Evolutionary conservation across 2,329 filamentous ascomycete species (phyloP).

Genomic region (Talaromyces sp.): DNA sequence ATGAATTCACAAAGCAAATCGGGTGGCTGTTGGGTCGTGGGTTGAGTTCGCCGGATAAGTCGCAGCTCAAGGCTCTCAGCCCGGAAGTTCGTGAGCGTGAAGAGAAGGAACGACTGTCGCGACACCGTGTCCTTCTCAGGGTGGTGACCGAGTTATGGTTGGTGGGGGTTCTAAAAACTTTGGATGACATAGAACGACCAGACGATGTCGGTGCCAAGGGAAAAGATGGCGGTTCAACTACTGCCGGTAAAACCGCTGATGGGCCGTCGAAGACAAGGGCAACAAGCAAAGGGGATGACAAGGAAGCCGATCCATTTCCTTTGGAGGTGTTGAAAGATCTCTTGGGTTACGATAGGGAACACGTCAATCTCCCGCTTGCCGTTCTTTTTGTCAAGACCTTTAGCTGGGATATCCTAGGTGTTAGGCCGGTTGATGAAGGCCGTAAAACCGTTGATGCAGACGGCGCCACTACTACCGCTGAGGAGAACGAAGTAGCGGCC

Average conservation of each 20-base stretch:
- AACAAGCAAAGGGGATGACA: conserved; percentile 51
- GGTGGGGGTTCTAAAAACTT: conserved; percentile 76
- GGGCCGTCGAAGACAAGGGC: conserved; percentile 58
- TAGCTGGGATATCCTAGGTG: conserved; percentile 87
- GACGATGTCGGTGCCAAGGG: conserved; percentile 53
- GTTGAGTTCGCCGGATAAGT: conserved; percentile 84
- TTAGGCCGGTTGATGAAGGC: conserved; percentile 68
- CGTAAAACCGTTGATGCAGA: conserved; percentile 80
- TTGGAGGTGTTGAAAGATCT: conserved; percentile 97
- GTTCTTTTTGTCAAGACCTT: conserved; percentile 96
- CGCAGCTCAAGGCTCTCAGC: conserved; percentile 69
- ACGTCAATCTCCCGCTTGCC: conserved; percentile 81
- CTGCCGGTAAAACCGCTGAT: conserved; percentile 44
- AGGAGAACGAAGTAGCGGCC: conserved; percentile 25
- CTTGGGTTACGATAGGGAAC: conserved; percentile 86
- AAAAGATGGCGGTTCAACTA: conserved; percentile 46
- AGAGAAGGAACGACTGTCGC: conserved; percentile 83
- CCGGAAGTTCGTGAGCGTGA: conserved; percentile 86
- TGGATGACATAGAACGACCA: conserved; percentile 63
- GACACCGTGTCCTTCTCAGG: conserved; percentile 79
- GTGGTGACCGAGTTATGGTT: conserved; percentile 97
- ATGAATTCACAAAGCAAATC: conserved; percentile 84
- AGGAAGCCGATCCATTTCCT: conserved; percentile 83
- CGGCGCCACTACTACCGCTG: conserved; percentile 51
- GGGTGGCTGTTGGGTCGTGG: conserved; percentile 91